Conservation (phyloP, 1,139 yeast species). For the Diutina sp. region DNA sequence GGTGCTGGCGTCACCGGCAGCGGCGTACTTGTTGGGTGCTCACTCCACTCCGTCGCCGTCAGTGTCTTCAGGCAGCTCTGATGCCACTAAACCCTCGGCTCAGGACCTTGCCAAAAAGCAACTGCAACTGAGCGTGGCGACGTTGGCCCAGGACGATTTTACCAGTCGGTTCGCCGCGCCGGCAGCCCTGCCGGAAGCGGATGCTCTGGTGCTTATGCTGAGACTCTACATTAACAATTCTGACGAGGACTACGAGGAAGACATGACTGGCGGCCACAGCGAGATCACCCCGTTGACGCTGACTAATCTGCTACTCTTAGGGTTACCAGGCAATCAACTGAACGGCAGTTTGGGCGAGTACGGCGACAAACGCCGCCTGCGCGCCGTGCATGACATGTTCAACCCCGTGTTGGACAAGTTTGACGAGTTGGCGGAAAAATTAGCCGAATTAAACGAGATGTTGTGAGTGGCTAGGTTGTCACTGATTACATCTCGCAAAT, state of each 20-base stretch:
- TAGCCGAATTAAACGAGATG: constrained; percentile 25
- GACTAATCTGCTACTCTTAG: constrained; percentile 11
- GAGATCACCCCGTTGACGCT: constrained; percentile 26
- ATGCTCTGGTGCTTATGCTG: neutral
- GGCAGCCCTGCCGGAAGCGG: neutral
- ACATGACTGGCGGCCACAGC: constrained; percentile 8
- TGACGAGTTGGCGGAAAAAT: constrained; percentile 32
- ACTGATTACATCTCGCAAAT: neutral
- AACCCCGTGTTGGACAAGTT: constrained; percentile 35
- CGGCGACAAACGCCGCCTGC: neutral
- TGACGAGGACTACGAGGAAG: constrained; percentile 8
- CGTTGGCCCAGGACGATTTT: neutral
- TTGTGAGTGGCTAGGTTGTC: constrained; percentile 3
- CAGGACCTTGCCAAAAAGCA: neutral
- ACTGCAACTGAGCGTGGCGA: neutral
- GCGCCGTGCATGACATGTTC: constrained; percentile 17
- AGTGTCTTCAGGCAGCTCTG: neutral
- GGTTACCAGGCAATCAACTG: neutral
- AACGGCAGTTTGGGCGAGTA: neutral
- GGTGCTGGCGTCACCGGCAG: neutral
- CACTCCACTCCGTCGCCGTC: neutral
- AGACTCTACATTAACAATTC: neutral
- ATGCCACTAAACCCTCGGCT: neutral
- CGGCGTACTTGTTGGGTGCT: neutral
- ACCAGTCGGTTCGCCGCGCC: neutral